Base-by-base conservation (phyloP, 352 stramenopile species). In the Phytophthora multivora region DNA sequence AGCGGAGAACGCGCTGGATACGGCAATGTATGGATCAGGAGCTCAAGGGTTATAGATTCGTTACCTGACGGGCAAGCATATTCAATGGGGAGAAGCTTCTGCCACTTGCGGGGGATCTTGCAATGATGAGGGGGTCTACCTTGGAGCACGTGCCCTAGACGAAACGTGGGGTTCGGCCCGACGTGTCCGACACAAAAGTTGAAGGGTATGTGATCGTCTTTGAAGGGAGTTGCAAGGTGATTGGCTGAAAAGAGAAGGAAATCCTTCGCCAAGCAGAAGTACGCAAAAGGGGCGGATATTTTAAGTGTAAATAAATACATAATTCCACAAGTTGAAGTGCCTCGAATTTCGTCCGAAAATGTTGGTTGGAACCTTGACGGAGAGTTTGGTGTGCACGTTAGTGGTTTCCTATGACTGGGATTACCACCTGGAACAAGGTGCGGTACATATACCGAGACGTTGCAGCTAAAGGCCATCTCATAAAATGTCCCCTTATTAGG, bases 41-140 rank as follows among this genome's bases (percentile, higher is more conserved):
- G n/a, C 8, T 15, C 15, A 19, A 8, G 5, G 18, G 11, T 18
- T 11, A 12, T 13, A 10, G 35, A 47, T 13, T 35, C 35, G 47
- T 23, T 61, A 80, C 65, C 65, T 78, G 73, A 30, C 69, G 66
- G 35, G 69, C 61, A 21, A 81, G 61, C 73, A 81, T 81, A 13
- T 25, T 60, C 50, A 33, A 47, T 26, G 18, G 23, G 5, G 30
- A n/a, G 47, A 25, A 30, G 4, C 25, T 51, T n/a, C 28, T 42
- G 7, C 38, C 5, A 39, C 21, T 18, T 8, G 11, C 3, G 47
- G 51, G 39, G 47, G 62, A 75, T 75, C 67, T 75, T 72, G 16
- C 33, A 65, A 66, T 66, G 35, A 57, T 15, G 11, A 48, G 26
- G 43, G 40, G 42, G 21, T 49, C 11, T 10, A 23, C 7, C 28